Evolutionary conservation across 2,329 filamentous ascomycete species (phyloP).

Genomic region (Ceratocystis lukuohia): DNA sequence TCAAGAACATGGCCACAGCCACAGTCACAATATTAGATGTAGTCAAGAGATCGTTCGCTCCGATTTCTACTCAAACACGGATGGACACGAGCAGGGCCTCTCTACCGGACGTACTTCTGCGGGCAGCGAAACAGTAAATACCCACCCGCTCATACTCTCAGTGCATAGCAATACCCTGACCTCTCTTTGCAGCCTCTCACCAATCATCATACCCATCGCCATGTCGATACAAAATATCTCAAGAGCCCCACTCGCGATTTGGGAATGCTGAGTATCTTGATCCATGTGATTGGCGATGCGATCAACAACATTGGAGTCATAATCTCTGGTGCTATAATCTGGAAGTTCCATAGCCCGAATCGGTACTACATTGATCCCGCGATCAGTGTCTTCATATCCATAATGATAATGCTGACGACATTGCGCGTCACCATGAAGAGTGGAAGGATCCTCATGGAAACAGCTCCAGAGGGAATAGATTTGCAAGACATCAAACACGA

Average conservation of each 20-base stretch:
- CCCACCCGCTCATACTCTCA: conserved; percentile 20
- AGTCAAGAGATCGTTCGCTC: neutral
- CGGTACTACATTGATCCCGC: conserved; percentile 62
- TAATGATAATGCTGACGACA: conserved; percentile 57
- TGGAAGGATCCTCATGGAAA: conserved; percentile 55
- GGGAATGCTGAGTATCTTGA: conserved; percentile 56
- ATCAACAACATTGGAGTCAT: conserved; percentile 68
- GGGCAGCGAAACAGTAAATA: neutral
- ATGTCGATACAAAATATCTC: conserved; percentile 26
- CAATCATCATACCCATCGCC: conserved; percentile 38
- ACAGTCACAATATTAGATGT: conserved; percentile 19
- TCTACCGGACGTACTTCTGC: neutral
- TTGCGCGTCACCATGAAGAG: conserved; percentile 48
- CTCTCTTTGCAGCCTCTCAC: neutral
- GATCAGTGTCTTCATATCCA: conserved; percentile 52
- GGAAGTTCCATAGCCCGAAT: conserved; percentile 43
- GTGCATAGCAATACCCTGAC: neutral
- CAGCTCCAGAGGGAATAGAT: conserved; percentile 46
- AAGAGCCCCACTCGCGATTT: conserved; percentile 40
- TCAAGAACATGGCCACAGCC: conserved; percentile 23
- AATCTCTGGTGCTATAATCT: conserved; percentile 53
- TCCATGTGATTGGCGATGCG: conserved; percentile 60
- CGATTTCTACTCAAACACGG: neutral
- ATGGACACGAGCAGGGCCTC: conserved; percentile 9
- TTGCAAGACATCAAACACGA: conserved; percentile 53